Base-by-base conservation (phyloP, 1,284 basidiomycete species). In the Psilocybe mexicana region DNA sequence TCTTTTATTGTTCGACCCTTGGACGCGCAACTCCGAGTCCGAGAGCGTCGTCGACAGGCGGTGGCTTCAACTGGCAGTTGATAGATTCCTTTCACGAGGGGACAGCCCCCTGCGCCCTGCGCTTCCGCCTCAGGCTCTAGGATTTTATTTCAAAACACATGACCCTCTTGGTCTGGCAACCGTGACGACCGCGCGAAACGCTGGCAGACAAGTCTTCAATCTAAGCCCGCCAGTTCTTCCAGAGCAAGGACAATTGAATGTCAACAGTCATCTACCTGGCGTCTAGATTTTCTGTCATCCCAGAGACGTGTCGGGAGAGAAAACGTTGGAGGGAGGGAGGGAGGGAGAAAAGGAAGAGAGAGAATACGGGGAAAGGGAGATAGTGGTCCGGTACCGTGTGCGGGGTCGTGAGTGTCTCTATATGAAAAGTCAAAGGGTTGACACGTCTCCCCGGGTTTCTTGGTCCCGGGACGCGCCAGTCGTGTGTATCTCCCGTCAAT, bases 141-240 rank as follows among this genome's bases (percentile, higher is more conserved):
- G 18, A 18, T 18, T 18, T 18, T 18, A 47, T 49, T 24, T 28
- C 50, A 46, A 18, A 18, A 61, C 60, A 63, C 60, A 61, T 61
- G 60, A 63, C 62, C 62, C 46, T 55, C 18, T 42, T 50, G 52
- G 33, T 52, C 42, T 36, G 28, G 51, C 52, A 56, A 64, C 66
- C 65, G 64, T 64, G 66, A 68, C 63, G 63, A 65, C 62, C 66
- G 66, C 66, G 66, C 56, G 66, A 68, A 65, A 52, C 42, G 42
- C 5, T 6, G 5, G 40, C 57, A 45, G 45, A 59, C 53, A 53
- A 55, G 50, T 46, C 57, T 55, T 58, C 59, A 55, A 62, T 54
- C 54, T 52, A 47, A 40, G 38, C 10, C 38, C 43, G 38, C 44
- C 60, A 54, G 38, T 40, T 57, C 51, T 26, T 25, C 43, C 25